These are phyloP conservation scores for Aegle marmelos DNA, from an alignment of 345 rosid species.

Conservation along the genomic window DNA sequence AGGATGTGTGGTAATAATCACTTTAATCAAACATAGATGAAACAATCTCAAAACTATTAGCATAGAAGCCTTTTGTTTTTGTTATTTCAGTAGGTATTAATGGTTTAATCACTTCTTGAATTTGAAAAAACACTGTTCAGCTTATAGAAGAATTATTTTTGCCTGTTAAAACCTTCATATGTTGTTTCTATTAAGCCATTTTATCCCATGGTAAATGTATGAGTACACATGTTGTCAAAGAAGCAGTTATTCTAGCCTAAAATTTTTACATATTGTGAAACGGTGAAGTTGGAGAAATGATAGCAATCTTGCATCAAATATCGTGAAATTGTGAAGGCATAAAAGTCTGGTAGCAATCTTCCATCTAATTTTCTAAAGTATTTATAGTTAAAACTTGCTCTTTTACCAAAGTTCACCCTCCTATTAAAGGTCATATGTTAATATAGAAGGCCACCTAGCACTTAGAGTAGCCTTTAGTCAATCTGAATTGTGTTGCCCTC, in stretches of 20 bases:
- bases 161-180: neutral
- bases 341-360: neutral
- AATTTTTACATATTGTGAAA: neutral
- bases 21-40: neutral
- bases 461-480: no score
- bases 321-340: neutral
- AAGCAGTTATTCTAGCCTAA: neutral
- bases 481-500: neutral
- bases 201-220: neutral
- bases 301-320: neutral
- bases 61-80: neutral
- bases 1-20: neutral
- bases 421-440: neutral
- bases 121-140: neutral
- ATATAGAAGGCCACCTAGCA: neutral
- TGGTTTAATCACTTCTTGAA: neutral
- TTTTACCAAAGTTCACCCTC: neutral
- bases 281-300: neutral
- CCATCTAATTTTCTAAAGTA: neutral
- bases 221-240: neutral
- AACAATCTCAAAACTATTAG: neutral
- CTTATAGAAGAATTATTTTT: neutral
- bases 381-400: neutral
- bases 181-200: neutral
- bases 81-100: neutral